A percentile compares a stretch with the other conserved stretches of the same genome.
phyloP scores from a whole-genome alignment of 371 early-diverging fungal genomes.

The Mucor ambiguus region DNA sequence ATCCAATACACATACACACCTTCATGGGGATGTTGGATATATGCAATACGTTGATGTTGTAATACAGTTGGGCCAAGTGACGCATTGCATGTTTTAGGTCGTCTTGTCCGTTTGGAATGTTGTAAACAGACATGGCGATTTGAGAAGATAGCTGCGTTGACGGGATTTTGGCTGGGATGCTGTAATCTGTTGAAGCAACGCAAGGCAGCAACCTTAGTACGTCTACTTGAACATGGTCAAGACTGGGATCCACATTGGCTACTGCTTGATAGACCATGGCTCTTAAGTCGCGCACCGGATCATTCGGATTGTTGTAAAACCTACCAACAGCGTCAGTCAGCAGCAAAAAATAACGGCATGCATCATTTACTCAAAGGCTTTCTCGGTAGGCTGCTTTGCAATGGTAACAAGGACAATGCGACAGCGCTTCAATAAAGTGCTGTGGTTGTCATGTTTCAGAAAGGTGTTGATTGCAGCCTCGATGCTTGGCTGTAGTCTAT shows the following conservation, averaged over 20 bases:
- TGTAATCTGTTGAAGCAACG: neutral
- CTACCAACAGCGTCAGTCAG: conserved; percentile 1
- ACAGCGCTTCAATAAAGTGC: conserved; percentile 12
- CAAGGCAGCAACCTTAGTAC: conserved; percentile 21
- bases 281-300: conserved; percentile 18
- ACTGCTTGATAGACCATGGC: conserved; percentile 18
- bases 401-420: conserved; percentile 22
- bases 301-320: conserved; percentile 30
- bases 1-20: neutral
- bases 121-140: conserved; percentile 32
- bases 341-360: neutral
- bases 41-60: conserved; percentile 27
- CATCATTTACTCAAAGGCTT: conserved; percentile 21
- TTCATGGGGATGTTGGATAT: conserved; percentile 43
- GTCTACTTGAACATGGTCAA: conserved; percentile 29
- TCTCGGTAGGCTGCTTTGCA: conserved; percentile 15
- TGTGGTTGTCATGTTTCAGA: neutral
- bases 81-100: conserved; percentile 35
- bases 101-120: conserved; percentile 34
- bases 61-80: conserved; percentile 33
- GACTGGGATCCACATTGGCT: neutral
- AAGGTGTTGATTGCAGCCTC: conserved; percentile 13
- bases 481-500: conserved; percentile 17
- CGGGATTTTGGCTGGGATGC: conserved; percentile 7
- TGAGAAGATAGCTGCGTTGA: conserved; percentile 17